Conservation (phyloP, 1,284 basidiomycete species). For the Lentinula novae-zelandiae region DNA sequence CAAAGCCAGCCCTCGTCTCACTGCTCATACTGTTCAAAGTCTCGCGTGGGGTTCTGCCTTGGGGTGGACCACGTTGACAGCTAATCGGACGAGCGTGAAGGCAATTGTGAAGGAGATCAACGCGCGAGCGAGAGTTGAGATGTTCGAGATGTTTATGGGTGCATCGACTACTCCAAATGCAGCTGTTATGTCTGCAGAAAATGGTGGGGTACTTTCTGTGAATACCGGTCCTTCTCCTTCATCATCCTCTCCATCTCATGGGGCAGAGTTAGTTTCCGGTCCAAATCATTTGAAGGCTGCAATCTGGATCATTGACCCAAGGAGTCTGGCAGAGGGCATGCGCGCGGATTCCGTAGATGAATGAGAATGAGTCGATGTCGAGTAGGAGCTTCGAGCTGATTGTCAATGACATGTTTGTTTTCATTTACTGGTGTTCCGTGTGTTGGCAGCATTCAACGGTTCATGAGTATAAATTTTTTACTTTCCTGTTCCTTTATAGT, state of each 20-base stretch:
- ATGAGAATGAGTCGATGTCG: too few relatives aligned
- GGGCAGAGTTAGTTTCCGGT: too few relatives aligned
- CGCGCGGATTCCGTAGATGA: constrained; percentile 29
- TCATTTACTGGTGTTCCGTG: too few relatives aligned
- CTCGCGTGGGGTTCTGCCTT: constrained; percentile 63
- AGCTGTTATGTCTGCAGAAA: neutral
- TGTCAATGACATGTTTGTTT: too few relatives aligned
- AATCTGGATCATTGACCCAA: constrained; percentile 71
- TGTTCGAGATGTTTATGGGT: constrained; percentile 22
- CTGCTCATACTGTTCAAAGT: constrained; percentile 67
- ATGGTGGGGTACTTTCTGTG: neutral
- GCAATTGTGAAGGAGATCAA: constrained; percentile 63
- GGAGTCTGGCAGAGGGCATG: constrained; percentile 75
- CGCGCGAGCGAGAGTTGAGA: constrained; percentile 16
- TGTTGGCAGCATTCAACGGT: too few relatives aligned
- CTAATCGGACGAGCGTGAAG: constrained; percentile 73
- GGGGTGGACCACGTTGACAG: constrained; percentile 80
- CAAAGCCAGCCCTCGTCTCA: constrained; percentile 54
- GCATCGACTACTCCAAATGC: neutral
- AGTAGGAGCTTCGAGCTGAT: too few relatives aligned
- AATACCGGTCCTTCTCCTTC: too few relatives aligned
- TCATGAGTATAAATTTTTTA: too few relatives aligned
- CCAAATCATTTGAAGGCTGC: constrained; percentile 35
- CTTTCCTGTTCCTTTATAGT: too few relatives aligned
- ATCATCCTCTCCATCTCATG: too few relatives aligned